A percentile compares a stretch with the other conserved stretches of the same genome.
phyloP scores from a whole-genome alignment of 352 stramenopile species.

The Pythium plurisporium region DNA sequence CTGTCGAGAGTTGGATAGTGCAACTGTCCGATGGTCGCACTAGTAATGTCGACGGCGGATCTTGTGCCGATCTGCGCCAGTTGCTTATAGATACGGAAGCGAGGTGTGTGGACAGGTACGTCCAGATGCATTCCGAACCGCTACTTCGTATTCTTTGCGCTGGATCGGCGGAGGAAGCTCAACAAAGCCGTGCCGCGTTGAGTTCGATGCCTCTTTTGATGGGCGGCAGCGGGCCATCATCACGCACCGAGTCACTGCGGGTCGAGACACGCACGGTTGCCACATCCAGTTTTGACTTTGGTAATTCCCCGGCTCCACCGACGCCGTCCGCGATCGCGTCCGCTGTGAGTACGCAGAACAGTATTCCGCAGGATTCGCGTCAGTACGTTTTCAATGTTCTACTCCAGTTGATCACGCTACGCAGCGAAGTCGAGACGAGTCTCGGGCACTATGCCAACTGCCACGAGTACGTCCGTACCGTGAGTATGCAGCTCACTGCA shows the following conservation, averaged over 20 bases:
- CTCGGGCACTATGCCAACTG: conserved; percentile 55
- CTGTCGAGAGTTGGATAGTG: conserved; percentile 42
- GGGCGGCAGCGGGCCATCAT: conserved; percentile 25
- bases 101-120: conserved; percentile 63
- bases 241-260: conserved; percentile 23
- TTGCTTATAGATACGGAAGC: conserved; percentile 41
- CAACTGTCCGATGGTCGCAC: conserved; percentile 29
- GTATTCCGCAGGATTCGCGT: conserved; percentile 45
- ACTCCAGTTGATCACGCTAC: conserved; percentile 66
- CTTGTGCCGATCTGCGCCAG: conserved; percentile 30
- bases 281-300: conserved; percentile 22
- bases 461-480: conserved; percentile 44
- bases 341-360: conserved; percentile 14
- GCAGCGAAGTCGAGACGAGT: conserved; percentile 65
- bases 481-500: conserved; percentile 51
- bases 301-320: conserved; percentile 5
- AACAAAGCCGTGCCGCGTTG: conserved; percentile 19
- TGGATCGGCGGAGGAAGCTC: conserved; percentile 44
- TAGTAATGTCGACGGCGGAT: background rate
- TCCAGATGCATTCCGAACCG: conserved; percentile 42
- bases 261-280: conserved; percentile 28
- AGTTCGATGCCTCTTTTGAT: conserved; percentile 3
- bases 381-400: conserved; percentile 84
- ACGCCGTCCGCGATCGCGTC: conserved; percentile 19
- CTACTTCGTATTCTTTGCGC: conserved; percentile 45